Percentiles rank a stretch among this genome's conserved stretches.
These are phyloP conservation scores for Sclerotinia sclerotiorum DNA, from an alignment of 2,329 filamentous ascomycete genomes.

Conservation along the genomic window DNA sequence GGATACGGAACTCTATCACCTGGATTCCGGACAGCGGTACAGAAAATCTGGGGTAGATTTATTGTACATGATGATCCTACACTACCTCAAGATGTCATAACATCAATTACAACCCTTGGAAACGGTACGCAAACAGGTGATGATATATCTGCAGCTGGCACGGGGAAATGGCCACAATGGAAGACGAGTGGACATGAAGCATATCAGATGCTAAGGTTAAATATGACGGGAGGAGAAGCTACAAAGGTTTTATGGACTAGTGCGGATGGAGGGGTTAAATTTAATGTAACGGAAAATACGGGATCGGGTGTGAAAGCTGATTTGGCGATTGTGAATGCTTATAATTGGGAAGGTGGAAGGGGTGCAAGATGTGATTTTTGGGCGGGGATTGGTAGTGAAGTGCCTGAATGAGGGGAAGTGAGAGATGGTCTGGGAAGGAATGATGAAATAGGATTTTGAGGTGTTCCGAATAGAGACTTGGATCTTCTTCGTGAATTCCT, in stretches of 20 bases:
- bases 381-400: conserved; percentile 22
- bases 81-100: neutral
- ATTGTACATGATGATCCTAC: conserved; percentile 19
- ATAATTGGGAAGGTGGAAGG: conserved; percentile 27
- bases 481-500: neutral
- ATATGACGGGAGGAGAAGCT: conserved; percentile 16
- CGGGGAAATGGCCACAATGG: conserved; percentile 9
- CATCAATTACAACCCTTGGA: neutral
- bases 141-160: neutral
- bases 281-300: neutral
- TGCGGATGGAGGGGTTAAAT: conserved; percentile 4
- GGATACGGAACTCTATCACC: conserved; percentile 22
- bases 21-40: conserved; percentile 22
- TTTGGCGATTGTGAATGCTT: conserved; percentile 31
- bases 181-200: neutral
- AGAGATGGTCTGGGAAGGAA: too few species aligned
- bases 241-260: neutral
- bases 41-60: conserved; percentile 30
- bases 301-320: conserved; percentile 8
- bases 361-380: conserved; percentile 29
- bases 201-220: conserved; percentile 17
- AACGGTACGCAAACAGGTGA: conserved; percentile 3
- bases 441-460: neutral
- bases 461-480: too few species aligned
- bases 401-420: conserved; percentile 23